A percentile compares a stretch with the other conserved stretches of the same genome.
Evolutionary conservation across 257 asterid species (phyloP).

Genomic region (Fraxinus cuspidata): DNA sequence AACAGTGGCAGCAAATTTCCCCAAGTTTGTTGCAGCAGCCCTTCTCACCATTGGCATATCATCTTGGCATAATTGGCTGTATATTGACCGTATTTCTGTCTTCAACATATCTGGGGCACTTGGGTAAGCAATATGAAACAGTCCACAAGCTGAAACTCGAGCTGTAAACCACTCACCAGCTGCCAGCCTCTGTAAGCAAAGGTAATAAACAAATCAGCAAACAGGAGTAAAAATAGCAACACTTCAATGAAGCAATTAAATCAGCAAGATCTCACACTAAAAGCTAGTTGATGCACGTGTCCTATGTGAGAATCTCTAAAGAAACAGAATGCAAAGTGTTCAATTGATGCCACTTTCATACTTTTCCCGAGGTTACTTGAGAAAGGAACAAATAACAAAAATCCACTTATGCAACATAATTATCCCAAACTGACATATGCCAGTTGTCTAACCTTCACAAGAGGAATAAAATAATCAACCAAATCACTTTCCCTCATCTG

Average conservation of each 20-base stretch:
- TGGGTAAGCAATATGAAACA: conserved; percentile 58
- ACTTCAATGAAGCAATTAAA: neutral
- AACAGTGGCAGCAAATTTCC: conserved; percentile 42
- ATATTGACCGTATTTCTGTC: conserved; percentile 36
- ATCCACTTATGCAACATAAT: neutral
- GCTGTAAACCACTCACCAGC: conserved; percentile 59
- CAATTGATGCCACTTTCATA: conserved; percentile 3
- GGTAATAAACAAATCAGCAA: neutral
- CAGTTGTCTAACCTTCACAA: conserved; percentile 44
- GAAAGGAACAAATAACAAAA: neutral
- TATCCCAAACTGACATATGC: neutral
- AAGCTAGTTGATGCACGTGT: neutral
- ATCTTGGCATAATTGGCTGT: conserved; percentile 38
- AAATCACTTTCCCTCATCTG: conserved; percentile 91
- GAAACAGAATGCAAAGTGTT: neutral
- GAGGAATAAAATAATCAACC: conserved; percentile 53
- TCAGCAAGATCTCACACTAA: neutral
- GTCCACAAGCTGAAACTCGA: conserved; percentile 57
- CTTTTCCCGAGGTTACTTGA: neutral
- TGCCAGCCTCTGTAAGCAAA: conserved; percentile 44
- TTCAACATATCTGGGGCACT: conserved; percentile 40
- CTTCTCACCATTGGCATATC: conserved; percentile 44
- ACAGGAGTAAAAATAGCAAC: neutral
- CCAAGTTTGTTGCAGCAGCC: conserved; percentile 43
- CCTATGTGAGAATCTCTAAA: neutral